Percentiles rank a stretch among this genome's conserved stretches.
Evolutionary conservation across 2,329 filamentous ascomycete species (phyloP).

Genomic region (Botrytis paeoniae): DNA sequence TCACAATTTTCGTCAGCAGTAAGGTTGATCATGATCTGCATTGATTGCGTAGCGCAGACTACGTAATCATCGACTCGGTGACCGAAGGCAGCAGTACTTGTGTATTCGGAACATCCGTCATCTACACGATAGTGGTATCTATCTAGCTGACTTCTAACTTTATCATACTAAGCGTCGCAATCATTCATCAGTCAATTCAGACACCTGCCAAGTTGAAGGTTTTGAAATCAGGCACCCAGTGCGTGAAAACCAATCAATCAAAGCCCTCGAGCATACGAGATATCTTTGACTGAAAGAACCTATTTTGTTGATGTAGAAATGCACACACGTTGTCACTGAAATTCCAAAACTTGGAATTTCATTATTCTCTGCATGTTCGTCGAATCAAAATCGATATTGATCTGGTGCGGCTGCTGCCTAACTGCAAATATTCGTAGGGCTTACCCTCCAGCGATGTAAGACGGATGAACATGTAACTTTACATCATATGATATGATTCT

Average conservation of each 20-base stretch:
- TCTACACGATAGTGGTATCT: neutral
- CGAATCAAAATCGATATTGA: neutral
- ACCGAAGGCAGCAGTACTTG: neutral
- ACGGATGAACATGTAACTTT: neutral
- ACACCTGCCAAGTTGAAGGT: neutral
- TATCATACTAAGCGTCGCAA: neutral
- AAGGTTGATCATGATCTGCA: neutral
- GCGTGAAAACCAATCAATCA: neutral
- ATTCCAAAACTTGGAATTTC: neutral
- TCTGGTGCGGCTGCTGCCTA: neutral
- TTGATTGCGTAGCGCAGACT: neutral
- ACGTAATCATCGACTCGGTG: neutral
- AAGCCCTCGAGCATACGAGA: neutral
- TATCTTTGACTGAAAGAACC: neutral
- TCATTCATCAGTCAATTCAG: neutral
- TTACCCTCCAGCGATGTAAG: neutral
- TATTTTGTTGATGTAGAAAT: neutral
- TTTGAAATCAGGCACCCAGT: neutral
- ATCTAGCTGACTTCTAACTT: neutral
- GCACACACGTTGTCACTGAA: neutral
- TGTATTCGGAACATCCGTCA: neutral
- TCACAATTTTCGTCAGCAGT: neutral
- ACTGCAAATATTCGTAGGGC: neutral
- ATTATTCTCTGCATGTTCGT: neutral
- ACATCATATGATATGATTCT: neutral